A percentile compares a stretch with the other conserved stretches of the same genome.
Evolutionary conservation across 2,329 filamentous ascomycete species (phyloP).

Genomic region (Basipetospora chlamydospora): DNA sequence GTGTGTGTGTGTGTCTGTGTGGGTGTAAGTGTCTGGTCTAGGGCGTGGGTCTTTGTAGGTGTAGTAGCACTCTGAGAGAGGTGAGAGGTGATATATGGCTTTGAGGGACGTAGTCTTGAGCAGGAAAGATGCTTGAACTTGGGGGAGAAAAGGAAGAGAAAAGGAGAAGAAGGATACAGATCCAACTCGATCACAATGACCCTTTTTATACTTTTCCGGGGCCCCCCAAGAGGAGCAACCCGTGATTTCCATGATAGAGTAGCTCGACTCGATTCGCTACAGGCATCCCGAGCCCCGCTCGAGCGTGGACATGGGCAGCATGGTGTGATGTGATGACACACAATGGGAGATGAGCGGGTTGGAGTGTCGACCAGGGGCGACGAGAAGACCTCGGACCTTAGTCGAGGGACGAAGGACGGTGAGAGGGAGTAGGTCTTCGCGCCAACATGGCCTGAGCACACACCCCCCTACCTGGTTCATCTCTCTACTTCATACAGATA

Average conservation of each 20-base stretch:
- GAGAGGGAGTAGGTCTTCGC: not conserved
- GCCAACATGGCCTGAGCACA: not conserved
- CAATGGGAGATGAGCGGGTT: not conserved
- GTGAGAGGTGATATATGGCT: not conserved
- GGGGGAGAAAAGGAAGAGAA: constrained; percentile 23
- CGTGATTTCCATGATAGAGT: constrained; percentile 3
- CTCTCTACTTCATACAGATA: too few relatives aligned
- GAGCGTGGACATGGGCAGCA: constrained; percentile 2
- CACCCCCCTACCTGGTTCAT: not conserved
- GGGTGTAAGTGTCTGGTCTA: not conserved
- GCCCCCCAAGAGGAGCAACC: constrained; percentile 11
- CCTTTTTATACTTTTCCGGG: constrained; percentile 50
- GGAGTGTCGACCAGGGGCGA: constrained; percentile 1
- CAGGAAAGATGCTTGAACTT: constrained; percentile 14
- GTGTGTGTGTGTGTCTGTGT: not conserved
- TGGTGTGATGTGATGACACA: constrained; percentile 6
- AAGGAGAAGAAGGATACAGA: constrained; percentile 33
- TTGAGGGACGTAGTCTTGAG: constrained; percentile 7
- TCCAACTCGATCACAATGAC: constrained; percentile 29
- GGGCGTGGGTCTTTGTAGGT: constrained; percentile 9
- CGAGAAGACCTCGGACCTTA: not conserved
- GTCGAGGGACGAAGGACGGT: not conserved
- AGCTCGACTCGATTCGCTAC: constrained; percentile 3
- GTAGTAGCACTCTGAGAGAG: constrained; percentile 1
- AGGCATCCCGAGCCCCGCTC: constrained; percentile 3